These are phyloP conservation scores for Kwoniella dendrophila DNA, from an alignment of 768 basidiomycete genomes.

Conservation along the genomic window DNA sequence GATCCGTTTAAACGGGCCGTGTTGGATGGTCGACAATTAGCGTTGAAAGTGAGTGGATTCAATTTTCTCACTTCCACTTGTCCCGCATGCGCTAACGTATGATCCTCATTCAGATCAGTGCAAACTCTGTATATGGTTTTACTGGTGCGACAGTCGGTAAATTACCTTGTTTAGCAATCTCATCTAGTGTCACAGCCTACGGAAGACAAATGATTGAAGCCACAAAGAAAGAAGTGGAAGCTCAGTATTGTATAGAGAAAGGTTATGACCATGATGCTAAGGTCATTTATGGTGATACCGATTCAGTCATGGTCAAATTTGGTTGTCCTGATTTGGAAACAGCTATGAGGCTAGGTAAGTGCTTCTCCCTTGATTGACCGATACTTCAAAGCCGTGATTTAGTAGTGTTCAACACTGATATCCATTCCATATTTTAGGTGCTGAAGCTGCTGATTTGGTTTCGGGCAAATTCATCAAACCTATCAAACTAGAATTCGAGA, in stretches of 20 bases:
- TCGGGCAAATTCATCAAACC: constrained; percentile 89
- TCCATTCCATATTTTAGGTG: constrained; percentile 62
- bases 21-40: constrained; percentile 93
- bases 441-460: constrained; percentile 88
- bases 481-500: constrained; percentile 99
- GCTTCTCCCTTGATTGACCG: neutral
- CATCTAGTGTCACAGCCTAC: constrained; percentile 91
- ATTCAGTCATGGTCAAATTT: constrained; percentile 98
- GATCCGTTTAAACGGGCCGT: constrained; percentile 98
- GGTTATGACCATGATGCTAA: constrained; percentile 84
- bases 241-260: constrained; percentile 79
- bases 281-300: constrained; percentile 98
- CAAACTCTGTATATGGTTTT: constrained; percentile 98
- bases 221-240: constrained; percentile 90
- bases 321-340: constrained; percentile 81
- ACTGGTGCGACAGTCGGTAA: constrained; percentile 98
- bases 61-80: neutral
- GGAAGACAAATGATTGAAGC: constrained; percentile 99
- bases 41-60: constrained; percentile 84
- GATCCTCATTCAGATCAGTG: constrained; percentile 73
- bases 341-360: constrained; percentile 86
- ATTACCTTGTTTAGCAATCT: constrained; percentile 91
- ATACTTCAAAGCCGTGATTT: neutral
- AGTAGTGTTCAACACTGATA: neutral
- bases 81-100: neutral